These are phyloP conservation scores for Ricinus communis DNA, from an alignment of 345 rosid species.

Conservation along the genomic window DNA sequence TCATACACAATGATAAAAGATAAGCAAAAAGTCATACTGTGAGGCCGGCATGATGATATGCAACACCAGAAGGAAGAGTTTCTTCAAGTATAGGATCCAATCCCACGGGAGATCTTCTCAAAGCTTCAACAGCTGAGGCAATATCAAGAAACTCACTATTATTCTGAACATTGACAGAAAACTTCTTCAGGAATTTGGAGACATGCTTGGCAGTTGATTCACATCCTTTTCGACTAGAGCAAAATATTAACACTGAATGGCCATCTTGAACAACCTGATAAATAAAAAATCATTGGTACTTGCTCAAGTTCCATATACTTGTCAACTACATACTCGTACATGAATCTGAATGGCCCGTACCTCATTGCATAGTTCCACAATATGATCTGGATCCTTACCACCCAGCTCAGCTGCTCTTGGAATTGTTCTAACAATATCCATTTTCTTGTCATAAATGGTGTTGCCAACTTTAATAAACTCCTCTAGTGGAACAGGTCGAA, in stretches of 20 bases:
- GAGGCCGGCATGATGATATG: conserved; percentile 98
- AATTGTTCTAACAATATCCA: conserved; percentile 79
- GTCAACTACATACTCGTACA: conserved; percentile 2
- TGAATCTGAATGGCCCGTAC: conserved; percentile 37
- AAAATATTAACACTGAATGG: conserved; percentile 88
- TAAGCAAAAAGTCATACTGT: conserved; percentile 57
- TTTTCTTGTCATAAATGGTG: conserved; percentile 75
- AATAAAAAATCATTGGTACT: conserved; percentile 11
- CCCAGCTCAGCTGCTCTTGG: conserved; percentile 63
- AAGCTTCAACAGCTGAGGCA: conserved; percentile 69
- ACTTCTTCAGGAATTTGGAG: conserved; percentile 70
- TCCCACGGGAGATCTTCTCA: conserved; percentile 80
- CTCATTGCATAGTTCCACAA: conserved; percentile 91
- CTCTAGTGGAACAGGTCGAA: conserved; percentile 94
- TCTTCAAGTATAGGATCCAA: conserved; percentile 89
- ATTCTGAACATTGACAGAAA: conserved; percentile 39
- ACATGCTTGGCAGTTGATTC: conserved; percentile 95
- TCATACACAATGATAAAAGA: conserved; percentile 16
- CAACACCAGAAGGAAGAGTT: conserved; percentile 92
- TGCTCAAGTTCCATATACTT: conserved; percentile 9
- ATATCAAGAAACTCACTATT: conserved; percentile 62
- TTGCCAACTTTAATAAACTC: conserved; percentile 87
- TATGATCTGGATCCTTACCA: conserved; percentile 97
- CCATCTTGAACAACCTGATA: conserved; percentile 94
- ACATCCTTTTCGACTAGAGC: conserved; percentile 97